Evolutionary conservation across 768 basidiomycete species (phyloP).

Genomic region (Galerina sulciceps): DNA sequence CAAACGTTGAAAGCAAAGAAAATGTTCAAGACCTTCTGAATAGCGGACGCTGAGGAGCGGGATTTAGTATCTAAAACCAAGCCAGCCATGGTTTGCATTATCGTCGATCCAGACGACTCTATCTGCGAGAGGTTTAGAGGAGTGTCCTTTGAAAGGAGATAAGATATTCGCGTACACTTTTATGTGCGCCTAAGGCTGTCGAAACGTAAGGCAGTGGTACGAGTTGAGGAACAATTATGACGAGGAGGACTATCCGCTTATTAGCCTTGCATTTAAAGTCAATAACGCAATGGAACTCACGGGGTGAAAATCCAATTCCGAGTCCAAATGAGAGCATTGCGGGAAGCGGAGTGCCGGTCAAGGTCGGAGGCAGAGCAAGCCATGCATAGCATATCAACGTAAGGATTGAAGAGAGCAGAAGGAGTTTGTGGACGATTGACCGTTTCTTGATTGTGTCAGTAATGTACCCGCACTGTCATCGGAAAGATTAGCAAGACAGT

Average conservation of each 20-base stretch:
- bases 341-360: conserved; percentile 8
- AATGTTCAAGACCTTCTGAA: conserved; percentile 14
- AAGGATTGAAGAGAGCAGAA: conserved; percentile 13
- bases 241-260: not conserved
- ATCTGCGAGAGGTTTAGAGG: not conserved
- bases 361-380: conserved; percentile 8
- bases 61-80: conserved; percentile 6
- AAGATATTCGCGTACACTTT: conserved; percentile 5
- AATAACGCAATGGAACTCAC: not conserved
- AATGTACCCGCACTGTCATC: conserved; percentile 6
- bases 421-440: conserved; percentile 13
- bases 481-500: no score
- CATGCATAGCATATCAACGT: conserved; percentile 13
- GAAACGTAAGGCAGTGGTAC: conserved; percentile 14
- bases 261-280: not conserved
- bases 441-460: conserved; percentile 12
- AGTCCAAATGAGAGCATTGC: conserved; percentile 13
- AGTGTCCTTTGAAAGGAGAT: not conserved
- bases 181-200: conserved; percentile 14
- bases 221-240: conserved; percentile 16
- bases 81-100: conserved; percentile 13
- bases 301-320: conserved; percentile 14
- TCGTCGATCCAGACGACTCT: conserved; percentile 12
- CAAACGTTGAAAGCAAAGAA: conserved; percentile 12
- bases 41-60: not conserved